phyloP scores from a whole-genome alignment of 2,329 filamentous ascomycete genomes.

The Fusarium decemcellulare region DNA sequence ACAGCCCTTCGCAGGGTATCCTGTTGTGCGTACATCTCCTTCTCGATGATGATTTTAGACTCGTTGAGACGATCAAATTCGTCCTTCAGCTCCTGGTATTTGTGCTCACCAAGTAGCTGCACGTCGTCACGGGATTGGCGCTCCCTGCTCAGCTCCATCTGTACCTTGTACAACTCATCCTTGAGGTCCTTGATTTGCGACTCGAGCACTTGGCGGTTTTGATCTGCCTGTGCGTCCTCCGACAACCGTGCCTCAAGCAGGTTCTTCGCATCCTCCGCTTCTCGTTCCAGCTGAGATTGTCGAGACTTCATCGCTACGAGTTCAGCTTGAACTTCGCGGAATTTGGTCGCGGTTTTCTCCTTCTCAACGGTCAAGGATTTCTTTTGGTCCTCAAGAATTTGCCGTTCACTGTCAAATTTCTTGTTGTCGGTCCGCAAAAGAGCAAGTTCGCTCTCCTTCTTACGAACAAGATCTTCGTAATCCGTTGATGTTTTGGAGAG shows the following conservation, averaged over 20 bases:
- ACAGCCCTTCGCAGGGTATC: slow-evolving; percentile 89
- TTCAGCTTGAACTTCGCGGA: slow-evolving; percentile 90
- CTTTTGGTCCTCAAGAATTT: slow-evolving; percentile 84
- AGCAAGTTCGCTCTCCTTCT: slow-evolving; percentile 93
- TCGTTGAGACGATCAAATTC: slow-evolving; percentile 92
- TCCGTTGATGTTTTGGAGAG: slow-evolving; percentile 93
- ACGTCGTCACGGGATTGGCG: slow-evolving; percentile 96
- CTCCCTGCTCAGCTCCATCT: slow-evolving; percentile 91
- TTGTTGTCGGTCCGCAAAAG: slow-evolving; percentile 88
- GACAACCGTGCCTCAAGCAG: slow-evolving; percentile 90
- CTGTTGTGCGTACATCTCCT: slow-evolving; percentile 96
- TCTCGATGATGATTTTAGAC: slow-evolving; percentile 96
- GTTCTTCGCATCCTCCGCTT: slow-evolving; percentile 89
- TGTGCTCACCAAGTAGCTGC: slow-evolving; percentile 90
- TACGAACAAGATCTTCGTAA: slow-evolving; percentile 93
- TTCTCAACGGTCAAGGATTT: slow-evolving; percentile 80
- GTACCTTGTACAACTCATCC: slow-evolving; percentile 84
- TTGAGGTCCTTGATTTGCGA: slow-evolving; percentile 91
- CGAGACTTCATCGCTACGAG: slow-evolving; percentile 89
- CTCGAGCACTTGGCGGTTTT: slow-evolving; percentile 87
- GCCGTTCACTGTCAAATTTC: slow-evolving; percentile 85
- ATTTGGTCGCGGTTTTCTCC: slow-evolving; percentile 80
- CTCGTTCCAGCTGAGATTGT: slow-evolving; percentile 86
- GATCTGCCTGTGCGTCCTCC: slow-evolving; percentile 87
- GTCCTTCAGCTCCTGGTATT: slow-evolving; percentile 83